A percentile compares a stretch with the other conserved stretches of the same genome.
Conservation (phyloP, 2,329 filamentous ascomycete species). For the Onygenales sp. region DNA sequence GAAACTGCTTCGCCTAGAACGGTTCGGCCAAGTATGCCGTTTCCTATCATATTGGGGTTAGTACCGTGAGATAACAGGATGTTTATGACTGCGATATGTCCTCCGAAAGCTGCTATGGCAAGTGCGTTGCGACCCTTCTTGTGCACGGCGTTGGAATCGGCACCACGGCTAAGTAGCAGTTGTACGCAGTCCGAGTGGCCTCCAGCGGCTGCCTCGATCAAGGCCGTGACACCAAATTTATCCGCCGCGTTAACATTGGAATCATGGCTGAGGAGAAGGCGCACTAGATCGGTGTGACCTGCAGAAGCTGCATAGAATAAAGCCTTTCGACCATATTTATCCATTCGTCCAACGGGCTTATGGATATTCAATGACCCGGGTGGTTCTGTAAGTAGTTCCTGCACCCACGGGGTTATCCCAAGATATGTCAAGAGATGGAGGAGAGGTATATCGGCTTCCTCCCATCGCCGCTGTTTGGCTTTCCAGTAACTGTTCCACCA, state of each 20-base stretch:
- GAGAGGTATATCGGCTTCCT: neutral
- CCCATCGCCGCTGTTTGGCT: neutral
- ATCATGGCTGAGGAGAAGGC: conserved; percentile 9
- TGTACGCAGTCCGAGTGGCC: conserved; percentile 25
- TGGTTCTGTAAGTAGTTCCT: neutral
- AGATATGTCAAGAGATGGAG: neutral
- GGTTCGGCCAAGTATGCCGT: neutral
- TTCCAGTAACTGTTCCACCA: conserved; percentile 9
- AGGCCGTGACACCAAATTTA: conserved; percentile 23
- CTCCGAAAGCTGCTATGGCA: neutral
- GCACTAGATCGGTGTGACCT: neutral
- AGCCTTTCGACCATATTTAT: neutral
- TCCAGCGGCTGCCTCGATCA: conserved; percentile 29
- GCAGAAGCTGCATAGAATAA: neutral
- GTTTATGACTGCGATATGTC: neutral
- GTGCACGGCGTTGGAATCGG: conserved; percentile 13
- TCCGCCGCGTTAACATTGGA: conserved; percentile 22
- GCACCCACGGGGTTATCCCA: neutral
- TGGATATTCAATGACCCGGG: neutral
- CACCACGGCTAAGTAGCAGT: conserved; percentile 21
- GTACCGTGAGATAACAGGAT: neutral
- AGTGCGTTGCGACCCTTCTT: neutral
- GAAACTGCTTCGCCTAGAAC: neutral
- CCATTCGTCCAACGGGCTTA: neutral
- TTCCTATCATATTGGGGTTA: neutral